A percentile compares a stretch with the other conserved stretches of the same genome.
phyloP scores from a whole-genome alignment of 1,139 yeast genomes.

The Geotrichum histeridarum region DNA sequence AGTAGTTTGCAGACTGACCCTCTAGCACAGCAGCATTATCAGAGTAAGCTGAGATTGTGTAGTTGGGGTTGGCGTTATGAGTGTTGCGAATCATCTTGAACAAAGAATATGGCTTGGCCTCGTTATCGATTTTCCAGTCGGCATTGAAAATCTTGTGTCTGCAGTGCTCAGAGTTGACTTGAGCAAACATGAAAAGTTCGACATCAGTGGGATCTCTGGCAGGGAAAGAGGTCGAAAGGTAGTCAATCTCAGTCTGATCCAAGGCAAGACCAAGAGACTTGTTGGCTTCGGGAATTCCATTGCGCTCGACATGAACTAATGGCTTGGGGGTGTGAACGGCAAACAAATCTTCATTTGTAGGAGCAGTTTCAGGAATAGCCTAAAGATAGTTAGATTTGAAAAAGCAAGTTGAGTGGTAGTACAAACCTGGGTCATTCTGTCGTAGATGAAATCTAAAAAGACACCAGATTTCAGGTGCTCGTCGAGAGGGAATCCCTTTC shows the following conservation, averaged over 20 bases:
- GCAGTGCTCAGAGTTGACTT: slow-evolving; percentile 98
- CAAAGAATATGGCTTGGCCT: slow-evolving; percentile 63
- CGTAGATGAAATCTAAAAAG: slow-evolving; percentile 69
- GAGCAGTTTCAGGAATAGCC: slow-evolving; percentile 47
- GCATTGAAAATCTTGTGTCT: slow-evolving; percentile 99
- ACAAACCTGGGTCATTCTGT: slow-evolving; percentile 84
- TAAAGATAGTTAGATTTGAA: slow-evolving; percentile 6
- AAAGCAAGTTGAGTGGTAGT: slow-evolving; percentile 43
- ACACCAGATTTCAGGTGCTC: slow-evolving; percentile 49
- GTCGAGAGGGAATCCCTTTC: slow-evolving; percentile 60
- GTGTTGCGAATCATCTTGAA: slow-evolving; percentile 97
- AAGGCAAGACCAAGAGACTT: slow-evolving; percentile 83
- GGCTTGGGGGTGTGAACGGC: slow-evolving; percentile 80
- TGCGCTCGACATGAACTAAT: slow-evolving; percentile 59
- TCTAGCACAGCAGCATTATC: slow-evolving; percentile 98
- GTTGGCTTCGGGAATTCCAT: slow-evolving; percentile 70
- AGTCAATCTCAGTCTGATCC: slow-evolving; percentile 88
- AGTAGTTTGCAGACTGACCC: slow-evolving; percentile 65
- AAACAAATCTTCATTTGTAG: slow-evolving; percentile 65
- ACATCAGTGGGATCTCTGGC: slow-evolving; percentile 96
- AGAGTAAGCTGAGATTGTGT: slow-evolving; percentile 88
- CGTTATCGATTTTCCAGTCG: slow-evolving; percentile 93
- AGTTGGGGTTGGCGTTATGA: slow-evolving; percentile 71
- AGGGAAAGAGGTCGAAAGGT: slow-evolving; percentile 66
- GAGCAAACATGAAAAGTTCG: slow-evolving; percentile 98